Evolutionary conservation across 225 moss, liverwort and hornwort species (phyloP).

Genomic region (Physcomitrium patens): DNA sequence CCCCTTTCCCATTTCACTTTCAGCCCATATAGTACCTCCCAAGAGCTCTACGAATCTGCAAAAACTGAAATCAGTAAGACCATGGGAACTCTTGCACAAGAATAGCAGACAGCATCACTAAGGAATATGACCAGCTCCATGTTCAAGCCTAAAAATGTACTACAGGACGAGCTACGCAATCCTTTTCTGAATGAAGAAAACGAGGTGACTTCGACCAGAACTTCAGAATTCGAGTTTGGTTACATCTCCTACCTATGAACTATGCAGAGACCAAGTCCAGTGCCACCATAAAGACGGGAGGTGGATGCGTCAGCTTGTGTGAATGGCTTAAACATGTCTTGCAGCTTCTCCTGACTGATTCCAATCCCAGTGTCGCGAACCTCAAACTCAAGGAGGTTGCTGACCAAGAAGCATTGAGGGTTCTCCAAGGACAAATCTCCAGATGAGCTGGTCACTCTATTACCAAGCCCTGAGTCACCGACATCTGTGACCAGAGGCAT

Average conservation of each 20-base stretch:
- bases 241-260: slow-evolving; percentile 67
- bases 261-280: slow-evolving; percentile 88
- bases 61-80: background rate
- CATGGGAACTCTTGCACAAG: background rate
- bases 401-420: slow-evolving; percentile 1
- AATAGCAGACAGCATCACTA: background rate
- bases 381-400: slow-evolving; percentile 62
- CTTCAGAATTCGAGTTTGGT: background rate
- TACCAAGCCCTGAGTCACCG: slow-evolving; percentile 32
- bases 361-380: slow-evolving; percentile 87
- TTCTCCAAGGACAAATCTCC: slow-evolving; percentile 15
- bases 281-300: slow-evolving; percentile 88
- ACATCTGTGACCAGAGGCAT: slow-evolving; percentile 14
- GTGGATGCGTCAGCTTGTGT: slow-evolving; percentile 93
- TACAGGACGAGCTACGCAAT: no score
- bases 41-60: slow-evolving; percentile 91
- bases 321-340: slow-evolving; percentile 87
- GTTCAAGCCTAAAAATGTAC: no score
- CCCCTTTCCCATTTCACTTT: slow-evolving; percentile 79
- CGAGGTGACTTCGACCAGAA: background rate
- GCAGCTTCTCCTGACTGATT: slow-evolving; percentile 67
- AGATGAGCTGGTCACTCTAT: slow-evolving; percentile 25
- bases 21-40: slow-evolving; percentile 81
- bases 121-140: no score
- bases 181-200: background rate